These are phyloP conservation scores for Eucalyptus shirleyi DNA, from an alignment of 345 rosid genomes.

Conservation along the genomic window DNA sequence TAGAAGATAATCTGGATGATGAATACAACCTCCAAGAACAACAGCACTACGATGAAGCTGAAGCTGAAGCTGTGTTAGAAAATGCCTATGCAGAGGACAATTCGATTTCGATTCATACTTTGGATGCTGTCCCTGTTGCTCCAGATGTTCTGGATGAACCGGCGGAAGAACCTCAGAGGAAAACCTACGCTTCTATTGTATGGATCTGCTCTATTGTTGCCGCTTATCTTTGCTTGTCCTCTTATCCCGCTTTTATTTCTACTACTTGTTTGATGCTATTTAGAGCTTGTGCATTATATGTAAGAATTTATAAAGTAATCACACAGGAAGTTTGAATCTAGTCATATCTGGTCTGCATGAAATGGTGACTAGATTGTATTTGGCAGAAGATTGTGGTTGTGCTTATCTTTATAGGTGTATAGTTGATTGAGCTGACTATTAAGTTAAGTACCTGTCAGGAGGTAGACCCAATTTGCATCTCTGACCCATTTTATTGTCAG, in stretches of 20 bases:
- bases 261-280: not conserved
- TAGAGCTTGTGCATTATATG: not conserved
- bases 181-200: conserved; percentile 91
- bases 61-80: conserved; percentile 45
- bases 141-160: conserved; percentile 47
- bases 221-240: not conserved
- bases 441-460: not conserved
- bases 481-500: not conserved
- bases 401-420: not conserved
- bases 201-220: conserved; percentile 4
- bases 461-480: not conserved
- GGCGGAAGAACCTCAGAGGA: conserved; percentile 48
- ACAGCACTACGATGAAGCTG: conserved; percentile 46
- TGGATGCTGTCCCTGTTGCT: conserved; percentile 31
- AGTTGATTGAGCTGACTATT: not conserved
- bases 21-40: conserved; percentile 34
- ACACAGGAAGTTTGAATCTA: not conserved
- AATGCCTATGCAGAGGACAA: conserved; percentile 50
- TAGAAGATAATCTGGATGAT: conserved; percentile 26
- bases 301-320: not conserved
- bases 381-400: not conserved
- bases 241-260: not conserved
- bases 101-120: conserved; percentile 15
- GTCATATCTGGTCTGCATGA: not conserved
- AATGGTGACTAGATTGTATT: not conserved